Evolutionary conservation across 1,139 yeast genomes (phyloP), one percentile per base, ranked within the genome.

Genomic region (Kodamaea arcana): DNA sequence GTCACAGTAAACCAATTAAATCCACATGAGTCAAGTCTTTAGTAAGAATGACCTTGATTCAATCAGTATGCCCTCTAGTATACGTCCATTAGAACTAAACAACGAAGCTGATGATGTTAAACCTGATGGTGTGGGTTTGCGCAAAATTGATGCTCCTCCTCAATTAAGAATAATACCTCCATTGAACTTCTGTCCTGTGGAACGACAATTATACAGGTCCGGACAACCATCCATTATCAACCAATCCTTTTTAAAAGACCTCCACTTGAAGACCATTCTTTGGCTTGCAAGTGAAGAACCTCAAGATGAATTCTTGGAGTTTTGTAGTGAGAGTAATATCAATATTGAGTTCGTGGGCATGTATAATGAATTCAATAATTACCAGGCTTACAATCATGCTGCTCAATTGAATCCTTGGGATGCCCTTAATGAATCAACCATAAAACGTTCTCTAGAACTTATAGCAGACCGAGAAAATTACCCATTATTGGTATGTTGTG

Each of bases 201-300:
- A 92, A 52, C 72, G 80, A 37, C 80, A 81, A 46, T 65, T 92
- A 33, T 92, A 88, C 57, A 65, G 98, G 30, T 81, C 94, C 11
- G 97, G 97, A 0, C 97, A 88, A 57, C 97, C 98, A n/a, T 80
- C 94, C n/a, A 83, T 90, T 20, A 83, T 90, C 41, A 90, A 88
- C 58, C 92, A 88, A 56, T 81, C 92, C 32, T 92, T 92, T 52
- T 61, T 92, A 25, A 72, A 79, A 43, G 83, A 84, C 46, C 66
- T 92, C 39, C 72, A 83, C 42, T 67, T 92, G 35, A 80, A 79
- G 41, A 84, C 94, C 3, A 83, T 92, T 24, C 73, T 92, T 9
- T 92, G 98, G 98, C 68, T 92, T 29, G 96, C 97, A 1, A 83
- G 84, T 28, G 98, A 92, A 56, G 98, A 92, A 54, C 97, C 98